A percentile compares a stretch with the other conserved stretches of the same genome.
These are phyloP conservation scores for Penicillium palitans DNA, from an alignment of 2,329 filamentous ascomycete species.

Conservation along the genomic window DNA sequence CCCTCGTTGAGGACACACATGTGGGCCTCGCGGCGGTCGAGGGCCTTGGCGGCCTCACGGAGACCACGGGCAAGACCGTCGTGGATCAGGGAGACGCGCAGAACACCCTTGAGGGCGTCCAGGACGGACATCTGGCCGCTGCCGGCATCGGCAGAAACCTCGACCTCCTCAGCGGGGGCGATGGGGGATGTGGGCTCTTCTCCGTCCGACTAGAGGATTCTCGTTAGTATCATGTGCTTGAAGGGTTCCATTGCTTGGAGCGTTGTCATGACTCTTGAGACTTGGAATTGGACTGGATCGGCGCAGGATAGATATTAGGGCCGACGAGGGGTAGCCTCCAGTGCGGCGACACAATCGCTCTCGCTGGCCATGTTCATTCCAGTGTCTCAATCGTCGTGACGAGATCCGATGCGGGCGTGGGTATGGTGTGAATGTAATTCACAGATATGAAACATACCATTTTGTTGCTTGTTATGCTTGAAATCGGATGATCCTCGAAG, in stretches of 20 bases:
- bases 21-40: constrained; percentile 97
- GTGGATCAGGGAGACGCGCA: constrained; percentile 99
- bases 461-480: constrained; percentile 42
- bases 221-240: not conserved
- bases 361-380: constrained; percentile 3
- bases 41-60: constrained; percentile 96
- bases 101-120: constrained; percentile 96
- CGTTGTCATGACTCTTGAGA: not conserved
- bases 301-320: not conserved
- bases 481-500: constrained; percentile 58
- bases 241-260: not conserved
- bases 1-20: constrained; percentile 99
- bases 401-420: not conserved
- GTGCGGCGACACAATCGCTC: not conserved
- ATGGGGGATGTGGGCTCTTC: constrained; percentile 88
- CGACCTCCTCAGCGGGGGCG: constrained; percentile 81
- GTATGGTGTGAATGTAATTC: not conserved
- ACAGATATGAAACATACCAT: constrained; percentile 43
- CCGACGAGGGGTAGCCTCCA: not conserved
- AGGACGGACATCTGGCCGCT: constrained; percentile 86
- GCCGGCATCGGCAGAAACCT: constrained; percentile 87
- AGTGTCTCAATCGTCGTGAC: constrained; percentile 11
- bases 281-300: not conserved
- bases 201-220: constrained; percentile 83
- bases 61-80: constrained; percentile 98